Evolutionary conservation across 2,329 filamentous ascomycete genomes (phyloP).

Genomic region (Trichoderma afroharzianum): DNA sequence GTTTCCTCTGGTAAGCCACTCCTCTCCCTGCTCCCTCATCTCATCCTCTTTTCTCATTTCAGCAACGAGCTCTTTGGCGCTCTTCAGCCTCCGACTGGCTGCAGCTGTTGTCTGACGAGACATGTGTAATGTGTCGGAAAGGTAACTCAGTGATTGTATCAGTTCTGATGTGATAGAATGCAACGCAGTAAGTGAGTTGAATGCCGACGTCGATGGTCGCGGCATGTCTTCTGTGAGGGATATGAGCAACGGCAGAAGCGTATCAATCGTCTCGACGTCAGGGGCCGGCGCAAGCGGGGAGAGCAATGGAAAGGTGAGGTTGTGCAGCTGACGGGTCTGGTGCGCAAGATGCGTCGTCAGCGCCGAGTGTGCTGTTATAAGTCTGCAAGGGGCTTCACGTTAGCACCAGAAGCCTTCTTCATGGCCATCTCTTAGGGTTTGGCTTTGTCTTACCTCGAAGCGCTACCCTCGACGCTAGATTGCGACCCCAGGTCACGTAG

Average conservation of each 20-base stretch:
- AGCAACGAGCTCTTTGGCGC: slow-evolving; percentile 77
- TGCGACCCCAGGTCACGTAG: slow-evolving; percentile 71
- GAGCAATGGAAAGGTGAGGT: slow-evolving; percentile 66
- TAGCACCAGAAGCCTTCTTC: not conserved
- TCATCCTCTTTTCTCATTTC: slow-evolving; percentile 84
- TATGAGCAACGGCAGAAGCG: slow-evolving; percentile 64
- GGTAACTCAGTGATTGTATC: slow-evolving; percentile 74
- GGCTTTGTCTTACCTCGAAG: slow-evolving; percentile 56
- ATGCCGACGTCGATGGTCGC: slow-evolving; percentile 56
- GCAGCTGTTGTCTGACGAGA: slow-evolving; percentile 81
- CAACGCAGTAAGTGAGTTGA: slow-evolving; percentile 64
- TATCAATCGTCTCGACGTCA: slow-evolving; percentile 62
- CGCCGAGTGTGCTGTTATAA: slow-evolving; percentile 72
- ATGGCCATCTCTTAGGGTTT: not conserved
- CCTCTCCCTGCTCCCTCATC: slow-evolving; percentile 73
- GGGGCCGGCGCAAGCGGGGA: slow-evolving; percentile 64
- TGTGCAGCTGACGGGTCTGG: slow-evolving; percentile 72
- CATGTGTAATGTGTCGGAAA: slow-evolving; percentile 93
- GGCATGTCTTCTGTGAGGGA: slow-evolving; percentile 65
- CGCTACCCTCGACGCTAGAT: slow-evolving; percentile 66
- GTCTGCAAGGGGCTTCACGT: slow-evolving; percentile 39
- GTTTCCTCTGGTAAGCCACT: slow-evolving; percentile 76
- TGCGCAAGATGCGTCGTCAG: slow-evolving; percentile 70
- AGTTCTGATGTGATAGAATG: slow-evolving; percentile 69
- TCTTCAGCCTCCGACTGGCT: slow-evolving; percentile 74